These are phyloP conservation scores for Amylocystis lapponica DNA, from an alignment of 768 basidiomycete genomes.

Conservation along the genomic window DNA sequence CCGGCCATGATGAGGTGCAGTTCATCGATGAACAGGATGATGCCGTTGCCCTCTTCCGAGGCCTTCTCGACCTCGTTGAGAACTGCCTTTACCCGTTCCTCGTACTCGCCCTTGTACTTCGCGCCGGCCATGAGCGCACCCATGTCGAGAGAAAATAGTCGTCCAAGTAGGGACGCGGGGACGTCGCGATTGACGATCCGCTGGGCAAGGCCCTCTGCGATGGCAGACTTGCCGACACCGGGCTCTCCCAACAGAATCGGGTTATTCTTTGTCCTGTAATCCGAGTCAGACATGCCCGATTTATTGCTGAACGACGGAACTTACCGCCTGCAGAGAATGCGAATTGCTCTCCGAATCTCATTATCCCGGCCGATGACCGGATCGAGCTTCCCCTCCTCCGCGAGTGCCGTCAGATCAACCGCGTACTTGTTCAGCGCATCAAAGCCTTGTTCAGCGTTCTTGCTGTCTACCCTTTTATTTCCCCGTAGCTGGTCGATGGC, in stretches of 20 bases:
- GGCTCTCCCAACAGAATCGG: conserved; percentile 96
- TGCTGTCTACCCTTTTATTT: conserved; percentile 79
- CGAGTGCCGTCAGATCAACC: conserved; percentile 78
- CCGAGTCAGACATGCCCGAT: too few relatives aligned
- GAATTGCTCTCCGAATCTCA: conserved; percentile 80
- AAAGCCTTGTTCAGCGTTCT: conserved; percentile 86
- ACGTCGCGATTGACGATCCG: conserved; percentile 94
- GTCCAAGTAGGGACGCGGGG: conserved; percentile 63
- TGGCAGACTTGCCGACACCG: conserved; percentile 93
- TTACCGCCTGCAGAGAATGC: conserved; percentile 76
- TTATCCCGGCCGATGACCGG: conserved; percentile 92
- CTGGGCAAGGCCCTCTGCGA: conserved; percentile 93
- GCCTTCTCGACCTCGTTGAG: conserved; percentile 92
- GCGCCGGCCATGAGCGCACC: conserved; percentile 93
- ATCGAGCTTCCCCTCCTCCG: conserved; percentile 91
- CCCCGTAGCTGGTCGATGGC: conserved; percentile 78
- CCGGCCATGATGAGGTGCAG: conserved; percentile 93
- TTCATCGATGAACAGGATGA: conserved; percentile 96
- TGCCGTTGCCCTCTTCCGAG: conserved; percentile 62
- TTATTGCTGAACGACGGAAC: too few relatives aligned
- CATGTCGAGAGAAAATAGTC: conserved; percentile 87
- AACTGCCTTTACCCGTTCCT: conserved; percentile 91
- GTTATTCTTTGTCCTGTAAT: conserved; percentile 88
- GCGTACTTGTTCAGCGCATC: conserved; percentile 90
- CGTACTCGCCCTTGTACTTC: conserved; percentile 94